phyloP scores from a whole-genome alignment of 345 rosid genomes.

The Ceriops zippeliana region DNA sequence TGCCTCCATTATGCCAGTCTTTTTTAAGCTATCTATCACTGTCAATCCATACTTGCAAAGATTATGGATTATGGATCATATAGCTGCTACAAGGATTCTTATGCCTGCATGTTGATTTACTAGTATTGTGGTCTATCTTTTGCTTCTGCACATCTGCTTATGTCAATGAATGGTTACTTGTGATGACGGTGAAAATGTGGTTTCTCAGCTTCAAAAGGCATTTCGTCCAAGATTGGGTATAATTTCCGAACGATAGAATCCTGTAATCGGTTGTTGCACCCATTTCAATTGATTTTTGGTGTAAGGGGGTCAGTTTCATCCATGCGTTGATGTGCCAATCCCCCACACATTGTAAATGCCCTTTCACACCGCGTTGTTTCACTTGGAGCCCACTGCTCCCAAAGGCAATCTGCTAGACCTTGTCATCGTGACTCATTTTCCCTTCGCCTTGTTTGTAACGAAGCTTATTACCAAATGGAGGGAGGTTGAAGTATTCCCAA shows the following conservation, averaged over 20 bases:
- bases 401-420: slow-evolving; percentile 10
- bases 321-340: not conserved
- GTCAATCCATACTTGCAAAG: no score
- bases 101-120: no score
- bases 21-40: no score
- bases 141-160: not conserved
- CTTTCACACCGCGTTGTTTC: slow-evolving; percentile 3
- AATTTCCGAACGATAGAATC: no score
- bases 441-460: not conserved
- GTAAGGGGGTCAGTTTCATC: not conserved
- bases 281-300: not conserved
- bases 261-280: not conserved
- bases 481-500: slow-evolving; percentile 4
- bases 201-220: not conserved
- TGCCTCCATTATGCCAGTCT: not conserved
- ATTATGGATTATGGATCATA: no score
- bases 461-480: slow-evolving; percentile 1
- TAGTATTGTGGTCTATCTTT: not conserved
- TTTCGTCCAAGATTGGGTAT: no score
- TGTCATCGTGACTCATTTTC: slow-evolving; percentile 3
- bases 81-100: no score
- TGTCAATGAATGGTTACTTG: not conserved
- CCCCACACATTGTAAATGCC: not conserved
- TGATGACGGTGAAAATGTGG: not conserved
- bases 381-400: slow-evolving; percentile 3